Percentiles rank a stretch among this genome's conserved stretches.
phyloP scores from a whole-genome alignment of 495 filamentous ascomycete genomes.

The Aspergillus haitiensis region DNA sequence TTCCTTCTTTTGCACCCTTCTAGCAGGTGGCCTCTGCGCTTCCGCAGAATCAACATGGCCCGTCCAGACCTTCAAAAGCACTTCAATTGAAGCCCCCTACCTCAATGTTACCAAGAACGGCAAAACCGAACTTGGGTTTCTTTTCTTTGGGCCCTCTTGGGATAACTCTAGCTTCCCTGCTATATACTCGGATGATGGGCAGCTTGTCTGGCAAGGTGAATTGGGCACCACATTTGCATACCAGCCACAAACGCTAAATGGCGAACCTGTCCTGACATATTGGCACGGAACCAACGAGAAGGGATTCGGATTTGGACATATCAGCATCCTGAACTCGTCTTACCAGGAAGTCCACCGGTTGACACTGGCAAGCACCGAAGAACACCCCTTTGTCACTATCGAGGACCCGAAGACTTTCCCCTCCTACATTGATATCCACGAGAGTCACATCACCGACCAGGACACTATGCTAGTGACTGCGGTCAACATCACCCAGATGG shows the following conservation, averaged over 20 bases:
- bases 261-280: slow-evolving; percentile 29
- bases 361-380: slow-evolving; percentile 22
- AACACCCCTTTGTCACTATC: slow-evolving; percentile 26
- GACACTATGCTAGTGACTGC: slow-evolving; percentile 54
- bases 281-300: slow-evolving; percentile 26
- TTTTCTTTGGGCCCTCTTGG: slow-evolving; percentile 27
- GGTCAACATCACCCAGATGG: slow-evolving; percentile 48
- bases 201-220: slow-evolving; percentile 31
- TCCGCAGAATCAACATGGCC: slow-evolving; percentile 18
- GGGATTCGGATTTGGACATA: slow-evolving; percentile 35
- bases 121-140: slow-evolving; percentile 27
- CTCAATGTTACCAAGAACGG: slow-evolving; percentile 32
- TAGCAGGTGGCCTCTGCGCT: neutral
- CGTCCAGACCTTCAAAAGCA: slow-evolving; percentile 24
- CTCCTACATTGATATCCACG: slow-evolving; percentile 41
- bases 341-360: slow-evolving; percentile 44
- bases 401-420: slow-evolving; percentile 19
- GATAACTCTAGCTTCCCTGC: slow-evolving; percentile 16
- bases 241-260: slow-evolving; percentile 28
- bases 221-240: slow-evolving; percentile 22
- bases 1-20: neutral
- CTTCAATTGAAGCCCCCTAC: slow-evolving; percentile 24
- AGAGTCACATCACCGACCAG: slow-evolving; percentile 42
- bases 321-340: slow-evolving; percentile 43
- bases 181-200: slow-evolving; percentile 32